Evolutionary conservation across 345 rosid genomes (phyloP), one percentile per base, ranked within the genome.

Genomic region (Litchi chinensis): DNA sequence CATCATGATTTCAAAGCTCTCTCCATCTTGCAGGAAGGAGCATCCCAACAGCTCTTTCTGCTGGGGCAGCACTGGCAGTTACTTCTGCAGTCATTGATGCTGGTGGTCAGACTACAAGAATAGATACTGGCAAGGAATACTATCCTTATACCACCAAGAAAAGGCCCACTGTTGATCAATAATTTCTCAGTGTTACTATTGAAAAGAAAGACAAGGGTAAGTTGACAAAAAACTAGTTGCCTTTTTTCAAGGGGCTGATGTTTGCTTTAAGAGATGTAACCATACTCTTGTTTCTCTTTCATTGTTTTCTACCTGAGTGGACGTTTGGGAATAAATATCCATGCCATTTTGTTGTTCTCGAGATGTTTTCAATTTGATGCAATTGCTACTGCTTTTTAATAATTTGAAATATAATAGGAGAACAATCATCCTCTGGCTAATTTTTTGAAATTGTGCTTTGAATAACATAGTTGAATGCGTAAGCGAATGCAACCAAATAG

Each of bases 41-140:
- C 88, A 92, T 96, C 12, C 71, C 89, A n/a, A 86, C 94, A 2
- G 98, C 99, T 18, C 76, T 96, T 77, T 83, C 95, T 76, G 98
- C 98, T 66, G 99, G 99, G 73, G 66, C 99, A 44, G 92, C 97
- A 37, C 82, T 96, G 54, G 99, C 98, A 6, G 82, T 92, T 78
- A 96, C 99, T 50, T 93, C 98, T 74, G 87, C 94, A 15, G 8
- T 87, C 68, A 93, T 96, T 79, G 99, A 96, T 79, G 85, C 91
- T 19, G 98, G 98, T 41, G 97, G 97, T 57, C 99, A 93, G 83
- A 96, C 98, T 65, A 96, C 95, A 73, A 94, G 97, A 88, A 41
- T 83, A 74, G 99, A 96, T 86, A 88, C 13, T 4, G 97, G 98
- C 76, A 96, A 93, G 88, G 99, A 94, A 82, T 94, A 94, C 77